Evolutionary conservation across 163 green algal genomes (phyloP).

Genomic region (Smithsoniella earleae): DNA sequence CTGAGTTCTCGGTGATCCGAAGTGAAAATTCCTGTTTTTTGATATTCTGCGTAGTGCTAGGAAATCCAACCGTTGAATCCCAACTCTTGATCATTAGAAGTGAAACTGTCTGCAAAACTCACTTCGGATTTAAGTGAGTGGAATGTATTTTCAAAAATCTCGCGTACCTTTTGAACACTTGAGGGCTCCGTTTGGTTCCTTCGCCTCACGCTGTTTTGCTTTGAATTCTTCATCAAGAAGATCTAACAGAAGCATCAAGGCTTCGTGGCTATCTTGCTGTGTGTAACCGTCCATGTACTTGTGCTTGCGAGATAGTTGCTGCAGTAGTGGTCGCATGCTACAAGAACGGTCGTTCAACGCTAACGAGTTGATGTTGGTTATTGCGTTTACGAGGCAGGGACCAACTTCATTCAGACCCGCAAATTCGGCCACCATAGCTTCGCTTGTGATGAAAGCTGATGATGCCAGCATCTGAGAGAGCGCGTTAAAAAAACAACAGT

Average conservation of each 20-base stretch:
- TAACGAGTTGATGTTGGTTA: constrained; percentile 5
- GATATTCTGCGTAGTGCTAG: too few species aligned
- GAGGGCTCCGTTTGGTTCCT: too few species aligned
- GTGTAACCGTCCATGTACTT: not conserved
- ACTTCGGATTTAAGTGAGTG: too few species aligned
- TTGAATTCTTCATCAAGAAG: not conserved
- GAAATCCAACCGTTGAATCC: too few species aligned
- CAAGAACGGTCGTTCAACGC: not conserved
- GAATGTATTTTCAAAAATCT: too few species aligned
- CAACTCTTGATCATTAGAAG: too few species aligned
- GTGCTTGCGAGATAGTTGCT: not conserved
- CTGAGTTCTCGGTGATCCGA: too few species aligned
- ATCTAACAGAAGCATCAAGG: not conserved
- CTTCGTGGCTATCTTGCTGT: constrained; percentile 26
- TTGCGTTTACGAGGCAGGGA: not conserved
- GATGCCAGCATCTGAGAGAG: constrained; percentile 21
- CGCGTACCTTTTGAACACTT: too few species aligned
- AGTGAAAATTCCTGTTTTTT: too few species aligned
- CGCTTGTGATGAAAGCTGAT: not conserved
- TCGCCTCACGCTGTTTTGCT: not conserved
- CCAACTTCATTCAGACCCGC: not conserved
- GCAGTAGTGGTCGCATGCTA: not conserved
- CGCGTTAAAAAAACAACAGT: constrained; percentile 19
- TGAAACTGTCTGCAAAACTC: too few species aligned
- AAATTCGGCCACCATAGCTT: too few species aligned